These are phyloP conservation scores for Sugiyamaella sp. DNA, from an alignment of 1,139 yeast species.

Conservation along the genomic window DNA sequence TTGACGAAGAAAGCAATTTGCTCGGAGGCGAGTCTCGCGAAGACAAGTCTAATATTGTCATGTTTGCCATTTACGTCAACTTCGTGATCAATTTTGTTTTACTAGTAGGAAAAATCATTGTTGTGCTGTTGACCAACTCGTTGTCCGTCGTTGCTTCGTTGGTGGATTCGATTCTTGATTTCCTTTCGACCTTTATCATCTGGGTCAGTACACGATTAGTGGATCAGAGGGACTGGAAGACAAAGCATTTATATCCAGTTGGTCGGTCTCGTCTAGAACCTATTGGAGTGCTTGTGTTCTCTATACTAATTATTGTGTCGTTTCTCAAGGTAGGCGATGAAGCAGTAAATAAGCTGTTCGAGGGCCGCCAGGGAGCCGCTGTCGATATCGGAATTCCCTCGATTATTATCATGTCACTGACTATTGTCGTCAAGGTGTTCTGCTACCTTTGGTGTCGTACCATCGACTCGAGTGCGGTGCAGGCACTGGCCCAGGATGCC, in stretches of 20 bases:
- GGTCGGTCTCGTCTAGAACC: constrained; percentile 78
- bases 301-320: constrained; percentile 69
- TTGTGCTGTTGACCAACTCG: constrained; percentile 66
- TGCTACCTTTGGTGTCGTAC: constrained; percentile 69
- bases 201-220: constrained; percentile 64
- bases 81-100: constrained; percentile 62
- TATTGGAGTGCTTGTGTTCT: constrained; percentile 73
- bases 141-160: constrained; percentile 77
- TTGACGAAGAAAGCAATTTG: constrained; percentile 58
- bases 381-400: constrained; percentile 60
- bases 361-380: constrained; percentile 40
- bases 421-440: constrained; percentile 60
- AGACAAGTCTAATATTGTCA: constrained; percentile 51
- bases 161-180: constrained; percentile 74
- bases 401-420: constrained; percentile 59
- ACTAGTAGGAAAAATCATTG: constrained; percentile 62
- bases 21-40: constrained; percentile 54
- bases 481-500: constrained; percentile 83
- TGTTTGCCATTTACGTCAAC: constrained; percentile 65
- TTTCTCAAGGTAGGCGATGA: constrained; percentile 75
- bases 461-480: constrained; percentile 69
- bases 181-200: constrained; percentile 73
- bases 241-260: constrained; percentile 55
- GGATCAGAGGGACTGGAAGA: constrained; percentile 56
- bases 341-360: constrained; percentile 46